Base-by-base conservation (phyloP, 768 basidiomycete genomes). In the Crucibulum laeve region DNA sequence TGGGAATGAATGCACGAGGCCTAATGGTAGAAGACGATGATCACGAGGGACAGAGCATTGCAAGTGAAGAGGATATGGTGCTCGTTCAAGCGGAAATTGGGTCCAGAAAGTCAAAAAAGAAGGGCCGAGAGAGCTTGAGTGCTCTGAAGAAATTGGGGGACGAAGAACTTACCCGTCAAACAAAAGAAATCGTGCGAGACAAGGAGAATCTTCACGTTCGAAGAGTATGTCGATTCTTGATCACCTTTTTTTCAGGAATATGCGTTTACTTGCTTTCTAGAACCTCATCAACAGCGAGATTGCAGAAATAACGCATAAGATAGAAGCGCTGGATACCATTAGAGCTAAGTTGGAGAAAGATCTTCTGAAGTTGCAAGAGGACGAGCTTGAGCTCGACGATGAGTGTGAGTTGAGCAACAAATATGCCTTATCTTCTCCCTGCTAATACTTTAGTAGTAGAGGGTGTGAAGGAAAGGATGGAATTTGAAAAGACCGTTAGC, bases 311-410 rank as follows among this genome's bases (percentile, higher is more conserved):
- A 84, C 89, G 19, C 74, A 79, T 51, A 97, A 96, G 72, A 97
- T 98, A 38, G 80, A 83, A 40, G 80, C 84, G 4, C 66, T 98
- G 25, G 91, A 94, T 53, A 73, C 67, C 13, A 89, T 97, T 44
- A 74, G 92, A 42, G 72, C 77, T 6, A 85, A 84, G 50, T 70
- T 98, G 19, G 89, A 93, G 56, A 73, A 82, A 33, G 85, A 91
- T 56, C 70, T 99, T 5, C 66, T 98, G 24, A 87, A 80, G 58
- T 60, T 97, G 36, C 89, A 94, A 45, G 95, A 99, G 59, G 95
- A 98, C 53, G 94, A 96, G 49, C 70, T 99, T 18, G 95, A 97
- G 57, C 68, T 99, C n/a, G 91, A 96, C 55, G 95, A 96, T 47
- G 95, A 99, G 67, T 63, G 92, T 94, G 55, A 55, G 90, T 74